Evolutionary conservation across 2,329 filamentous ascomycete species (phyloP).

Genomic region (Stagonosporopsis rhizophila): DNA sequence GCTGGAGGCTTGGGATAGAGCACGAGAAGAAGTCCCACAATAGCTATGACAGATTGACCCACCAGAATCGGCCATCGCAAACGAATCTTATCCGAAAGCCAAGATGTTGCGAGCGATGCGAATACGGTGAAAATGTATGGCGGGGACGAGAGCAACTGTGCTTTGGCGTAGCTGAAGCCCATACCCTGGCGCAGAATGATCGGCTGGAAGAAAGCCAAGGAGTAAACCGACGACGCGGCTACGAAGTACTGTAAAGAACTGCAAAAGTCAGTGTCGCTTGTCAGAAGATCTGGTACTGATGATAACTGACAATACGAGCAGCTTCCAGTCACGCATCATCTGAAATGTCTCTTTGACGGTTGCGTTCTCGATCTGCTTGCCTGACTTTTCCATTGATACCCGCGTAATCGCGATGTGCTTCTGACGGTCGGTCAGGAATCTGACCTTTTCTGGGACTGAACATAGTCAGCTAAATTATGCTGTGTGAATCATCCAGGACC

Average conservation of each 20-base stretch:
- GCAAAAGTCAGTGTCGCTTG: constrained; percentile 1
- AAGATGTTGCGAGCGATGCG: constrained; percentile 26
- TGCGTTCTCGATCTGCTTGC: constrained; percentile 31
- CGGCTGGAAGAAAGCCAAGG: constrained; percentile 32
- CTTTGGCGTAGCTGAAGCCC: constrained; percentile 33
- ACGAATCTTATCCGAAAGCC: constrained; percentile 32
- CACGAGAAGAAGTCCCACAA: constrained; percentile 30
- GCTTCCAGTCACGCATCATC: constrained; percentile 41
- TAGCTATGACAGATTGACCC: constrained; percentile 27
- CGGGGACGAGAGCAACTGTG: constrained; percentile 34
- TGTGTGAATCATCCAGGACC: not conserved
- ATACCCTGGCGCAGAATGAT: constrained; percentile 37
- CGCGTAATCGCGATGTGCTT: constrained; percentile 34
- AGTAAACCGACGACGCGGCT: constrained; percentile 36
- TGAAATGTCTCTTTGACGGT: constrained; percentile 31
- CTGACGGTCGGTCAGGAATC: constrained; percentile 37
- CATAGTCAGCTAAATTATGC: not conserved
- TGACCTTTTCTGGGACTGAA: constrained; percentile 36
- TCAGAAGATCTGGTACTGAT: not conserved
- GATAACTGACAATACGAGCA: constrained; percentile 34
- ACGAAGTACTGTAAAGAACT: constrained; percentile 42
- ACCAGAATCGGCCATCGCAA: constrained; percentile 34
- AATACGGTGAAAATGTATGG: constrained; percentile 35
- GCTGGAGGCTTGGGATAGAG: constrained; percentile 31
- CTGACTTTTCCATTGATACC: constrained; percentile 36